Evolutionary conservation across 1,284 basidiomycete genomes (phyloP), one percentile per base, ranked within the genome.

Genomic region (Ganoderma lingzhi): DNA sequence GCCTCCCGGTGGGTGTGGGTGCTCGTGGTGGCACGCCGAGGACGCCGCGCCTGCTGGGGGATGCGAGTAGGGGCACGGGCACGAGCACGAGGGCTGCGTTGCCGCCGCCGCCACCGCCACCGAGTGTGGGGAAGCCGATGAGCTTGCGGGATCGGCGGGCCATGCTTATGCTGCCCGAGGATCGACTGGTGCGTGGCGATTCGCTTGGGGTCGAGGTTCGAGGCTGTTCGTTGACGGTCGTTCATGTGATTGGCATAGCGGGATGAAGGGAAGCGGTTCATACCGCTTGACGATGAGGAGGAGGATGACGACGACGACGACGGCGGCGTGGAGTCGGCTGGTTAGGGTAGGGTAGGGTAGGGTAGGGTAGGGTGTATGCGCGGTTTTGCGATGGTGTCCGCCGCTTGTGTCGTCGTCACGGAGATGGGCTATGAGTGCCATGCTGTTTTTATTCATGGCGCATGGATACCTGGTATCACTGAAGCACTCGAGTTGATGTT

Each of bases 211-310:
- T 15, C 37, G 2, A 23, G 37, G 23, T 12, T 5, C 37, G 61
- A 15, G 12, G n/a, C 23, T 9, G 28, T 23, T n/a, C 28, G n/a
- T 39, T 69, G 48, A 69, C 32, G 19, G 28, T 23, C 32, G 19
- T 56, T 23, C 23, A n/a, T 60, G 23, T 60, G 12, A 6, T 56
- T 15, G 30, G n/a, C 30, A 75, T 30, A 75, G 75, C 67, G 69
- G 9, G 68, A 68, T 17, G 73, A 74, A 45, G 73, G 73, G 15
- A 79, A 79, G 67, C 68, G 79, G 23, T 80, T 76, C 70, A 78
- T 80, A 15, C 70, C 75, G 3, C 68, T 80, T 0, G 76, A 77
- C 28, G 70, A 69, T 56, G 70, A 67, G 39, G 67, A 69, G 15
- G 70, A 62, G 2, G 63, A 59, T 6, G 69, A 66, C 19, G 53